Conservation (phyloP, 306 rosid species). For the Lathyrus sativus region DNA sequence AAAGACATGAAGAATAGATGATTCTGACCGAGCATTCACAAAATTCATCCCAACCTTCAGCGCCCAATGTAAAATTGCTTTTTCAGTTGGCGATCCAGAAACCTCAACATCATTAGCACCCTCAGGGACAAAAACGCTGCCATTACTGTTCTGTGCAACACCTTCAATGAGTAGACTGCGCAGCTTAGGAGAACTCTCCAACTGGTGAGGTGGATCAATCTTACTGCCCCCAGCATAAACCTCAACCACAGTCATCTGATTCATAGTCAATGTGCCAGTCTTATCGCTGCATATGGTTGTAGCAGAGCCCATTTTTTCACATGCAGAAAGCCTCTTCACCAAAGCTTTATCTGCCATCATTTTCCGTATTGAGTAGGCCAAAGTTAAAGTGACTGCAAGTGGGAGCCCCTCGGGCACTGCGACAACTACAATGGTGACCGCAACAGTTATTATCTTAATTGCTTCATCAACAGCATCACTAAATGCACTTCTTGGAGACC, state of each 20-base stretch:
- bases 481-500: too few species aligned
- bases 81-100: conserved; percentile 96
- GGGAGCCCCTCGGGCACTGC: conserved; percentile 99
- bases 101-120: conserved; percentile 66
- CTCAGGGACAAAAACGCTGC: conserved; percentile 75
- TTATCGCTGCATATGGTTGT: conserved; percentile 97
- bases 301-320: conserved; percentile 99
- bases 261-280: conserved; percentile 93
- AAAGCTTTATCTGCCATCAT: conserved; percentile 99
- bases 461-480: conserved; percentile 81
- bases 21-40: conserved; percentile 60
- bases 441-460: conserved; percentile 89
- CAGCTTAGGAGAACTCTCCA: conserved; percentile 56
- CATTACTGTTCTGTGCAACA: conserved; percentile 77
- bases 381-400: conserved; percentile 89
- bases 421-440: conserved; percentile 96
- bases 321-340: conserved; percentile 98
- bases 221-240: conserved; percentile 69
- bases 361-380: conserved; percentile 97
- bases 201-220: conserved; percentile 56
- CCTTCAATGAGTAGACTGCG: conserved; percentile 72
- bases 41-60: conserved; percentile 91
- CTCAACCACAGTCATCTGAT: conserved; percentile 96
- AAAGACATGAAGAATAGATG: conserved; percentile 72
- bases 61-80: conserved; percentile 86